Conservation (phyloP, 176 grass and related monocot genomes). For the Thalia dealbata region DNA sequence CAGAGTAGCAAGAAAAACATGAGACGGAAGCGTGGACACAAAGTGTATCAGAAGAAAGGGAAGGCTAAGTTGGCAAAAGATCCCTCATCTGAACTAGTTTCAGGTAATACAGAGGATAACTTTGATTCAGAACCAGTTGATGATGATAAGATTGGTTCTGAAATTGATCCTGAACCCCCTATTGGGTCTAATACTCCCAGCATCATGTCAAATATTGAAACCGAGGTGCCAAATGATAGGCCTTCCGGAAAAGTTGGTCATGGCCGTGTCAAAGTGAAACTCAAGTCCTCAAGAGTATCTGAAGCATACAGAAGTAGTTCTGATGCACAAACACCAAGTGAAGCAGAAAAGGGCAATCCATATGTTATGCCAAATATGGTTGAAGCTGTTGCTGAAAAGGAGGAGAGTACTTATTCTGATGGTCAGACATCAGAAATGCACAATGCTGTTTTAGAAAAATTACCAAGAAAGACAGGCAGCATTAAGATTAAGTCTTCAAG, state of each 20-base stretch:
- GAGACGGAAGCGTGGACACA: too few relatives aligned
- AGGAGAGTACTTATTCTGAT: conserved; percentile 12
- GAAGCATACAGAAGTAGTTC: conserved; percentile 28
- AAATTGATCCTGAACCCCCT: conserved; percentile 13
- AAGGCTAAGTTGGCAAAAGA: conserved; percentile 1
- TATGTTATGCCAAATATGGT: conserved; percentile 8
- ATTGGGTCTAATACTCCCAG: conserved; percentile 16
- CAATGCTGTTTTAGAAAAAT: conserved; percentile 26
- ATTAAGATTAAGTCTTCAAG: conserved; percentile 37
- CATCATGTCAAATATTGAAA: not conserved
- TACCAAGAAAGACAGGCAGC: too few relatives aligned
- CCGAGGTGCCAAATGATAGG: conserved; percentile 22
- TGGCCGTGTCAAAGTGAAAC: conserved; percentile 47
- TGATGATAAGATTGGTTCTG: conserved; percentile 1
- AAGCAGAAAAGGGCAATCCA: conserved; percentile 14
- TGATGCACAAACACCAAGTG: conserved; percentile 12
- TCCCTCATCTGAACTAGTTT: conserved; percentile 22
- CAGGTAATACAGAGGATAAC: conserved; percentile 29
- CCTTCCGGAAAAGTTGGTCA: conserved; percentile 31
- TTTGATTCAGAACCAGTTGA: conserved; percentile 19
- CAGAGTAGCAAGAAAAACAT: too few relatives aligned
- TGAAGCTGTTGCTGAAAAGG: conserved; percentile 15
- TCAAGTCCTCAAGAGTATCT: conserved; percentile 34
- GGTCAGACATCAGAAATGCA: conserved; percentile 22
- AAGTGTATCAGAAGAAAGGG: too few relatives aligned